A percentile compares a stretch with the other conserved stretches of the same genome.
These are phyloP conservation scores for Trifolium pratense DNA, from an alignment of 306 rosid species.

Conservation along the genomic window DNA sequence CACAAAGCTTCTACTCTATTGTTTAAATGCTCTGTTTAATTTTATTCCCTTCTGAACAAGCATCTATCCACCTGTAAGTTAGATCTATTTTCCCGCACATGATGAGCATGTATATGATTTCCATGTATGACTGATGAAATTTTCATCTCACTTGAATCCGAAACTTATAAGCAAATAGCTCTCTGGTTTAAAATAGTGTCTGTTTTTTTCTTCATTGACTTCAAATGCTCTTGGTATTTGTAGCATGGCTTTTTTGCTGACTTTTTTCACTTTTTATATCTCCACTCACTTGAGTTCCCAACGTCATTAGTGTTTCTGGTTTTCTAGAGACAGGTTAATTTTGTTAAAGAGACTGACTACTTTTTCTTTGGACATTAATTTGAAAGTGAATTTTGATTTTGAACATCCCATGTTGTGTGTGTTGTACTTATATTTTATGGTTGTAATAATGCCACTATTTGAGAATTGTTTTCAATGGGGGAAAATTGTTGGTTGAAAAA, in stretches of 20 bases:
- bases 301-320: constrained; percentile 2
- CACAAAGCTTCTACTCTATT: constrained; percentile 11
- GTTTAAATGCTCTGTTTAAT: constrained; percentile 29
- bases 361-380: constrained; percentile 18
- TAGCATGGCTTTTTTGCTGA: not conserved
- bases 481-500: constrained; percentile 1
- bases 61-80: constrained; percentile 28
- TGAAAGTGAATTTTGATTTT: constrained; percentile 18
- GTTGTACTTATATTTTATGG: constrained; percentile 14
- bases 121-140: constrained; percentile 1
- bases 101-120: constrained; percentile 21
- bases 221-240: constrained; percentile 25
- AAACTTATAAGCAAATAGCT: constrained; percentile 29
- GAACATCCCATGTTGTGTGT: constrained; percentile 2
- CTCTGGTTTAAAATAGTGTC: constrained; percentile 11
- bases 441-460: constrained; percentile 9
- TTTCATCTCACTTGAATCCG: constrained; percentile 24
- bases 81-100: constrained; percentile 16
- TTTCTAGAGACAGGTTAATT: constrained; percentile 18
- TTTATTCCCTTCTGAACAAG: constrained; percentile 18
- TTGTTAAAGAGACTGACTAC: constrained; percentile 7
- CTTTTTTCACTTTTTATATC: constrained; percentile 19
- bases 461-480: constrained; percentile 20
- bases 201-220: constrained; percentile 15
- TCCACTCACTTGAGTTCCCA: constrained; percentile 24